These are phyloP conservation scores for Mycena kentingensis DNA, from an alignment of 768 basidiomycete species.

Conservation along the genomic window DNA sequence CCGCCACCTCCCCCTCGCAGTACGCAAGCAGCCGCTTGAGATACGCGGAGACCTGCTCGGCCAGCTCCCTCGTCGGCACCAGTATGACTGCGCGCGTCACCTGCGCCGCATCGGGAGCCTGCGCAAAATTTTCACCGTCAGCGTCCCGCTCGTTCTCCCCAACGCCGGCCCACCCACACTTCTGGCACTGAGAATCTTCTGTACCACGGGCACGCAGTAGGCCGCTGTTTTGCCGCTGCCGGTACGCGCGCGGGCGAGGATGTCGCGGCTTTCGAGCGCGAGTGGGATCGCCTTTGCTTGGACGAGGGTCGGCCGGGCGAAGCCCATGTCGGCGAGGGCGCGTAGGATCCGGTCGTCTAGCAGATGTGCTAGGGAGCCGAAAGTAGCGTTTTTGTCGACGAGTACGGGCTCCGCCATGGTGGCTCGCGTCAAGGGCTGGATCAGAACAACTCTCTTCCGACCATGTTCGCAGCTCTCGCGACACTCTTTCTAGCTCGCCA, in stretches of 20 bases:
- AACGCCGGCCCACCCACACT: conserved; percentile 60
- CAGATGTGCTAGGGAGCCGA: conserved; percentile 68
- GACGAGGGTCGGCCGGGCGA: conserved; percentile 88
- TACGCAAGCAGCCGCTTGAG: conserved; percentile 68
- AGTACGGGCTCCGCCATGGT: conserved; percentile 49
- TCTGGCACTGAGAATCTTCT: conserved; percentile 84
- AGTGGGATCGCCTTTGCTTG: conserved; percentile 92
- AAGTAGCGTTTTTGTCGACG: conserved; percentile 51
- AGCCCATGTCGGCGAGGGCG: conserved; percentile 87
- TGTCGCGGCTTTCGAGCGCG: conserved; percentile 85
- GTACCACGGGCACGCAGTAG: conserved; percentile 88
- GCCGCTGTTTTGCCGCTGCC: conserved; percentile 98
- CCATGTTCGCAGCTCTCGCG: too few relatives aligned
- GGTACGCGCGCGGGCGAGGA: conserved; percentile 91
- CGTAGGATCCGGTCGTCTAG: conserved; percentile 85
- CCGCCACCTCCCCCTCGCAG: conserved; percentile 72
- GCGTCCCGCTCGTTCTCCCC: background rate
- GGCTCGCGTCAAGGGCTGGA: too few relatives aligned
- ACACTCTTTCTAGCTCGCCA: conserved; percentile 11
- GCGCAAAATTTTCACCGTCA: conserved; percentile 4
- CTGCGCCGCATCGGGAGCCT: conserved; percentile 47
- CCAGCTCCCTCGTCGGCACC: conserved; percentile 89
- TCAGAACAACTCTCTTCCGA: too few relatives aligned
- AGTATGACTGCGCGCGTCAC: conserved; percentile 76
- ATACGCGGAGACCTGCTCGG: conserved; percentile 84